Base-by-base conservation (phyloP, 805 yeast species). In the Candida nanaspora region DNA sequence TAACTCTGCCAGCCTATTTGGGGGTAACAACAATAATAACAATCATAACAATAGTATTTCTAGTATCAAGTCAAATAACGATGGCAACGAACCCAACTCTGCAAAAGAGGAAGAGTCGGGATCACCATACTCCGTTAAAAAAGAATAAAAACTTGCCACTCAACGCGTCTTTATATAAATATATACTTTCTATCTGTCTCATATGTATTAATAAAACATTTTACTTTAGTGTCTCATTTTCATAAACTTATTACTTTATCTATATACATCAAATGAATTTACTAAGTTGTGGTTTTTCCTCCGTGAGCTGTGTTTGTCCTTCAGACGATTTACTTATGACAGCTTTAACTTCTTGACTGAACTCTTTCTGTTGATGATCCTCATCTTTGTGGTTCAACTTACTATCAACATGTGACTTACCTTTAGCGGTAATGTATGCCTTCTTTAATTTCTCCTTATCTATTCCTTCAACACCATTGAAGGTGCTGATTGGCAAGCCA, bases 401-500 rank as follows among this genome's bases (percentile, higher is more conserved):
- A 10, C 11, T 28, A 18, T 33, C 28, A n/a, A n/a, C 11, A 14
- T 11, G 4, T 21, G 21, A 14, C 19, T 15, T 28, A n/a, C 32
- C 39, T n/a, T 35, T 34, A 20, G 30, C 37, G 14, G 29, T 30
- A 16, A 28, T 23, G 11, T 38, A 39, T 19, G n/a, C 10, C 13
- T 43, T 40, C 19, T 37, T 43, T 10, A 48, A 37, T 29, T 48
- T 20, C 6, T 31, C 34, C 26, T 38, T 44, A 32, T 51, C 42
- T 8, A 54, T 14, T 1, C 52, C 51, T 38, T 44, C 43, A 15
- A 42, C 27, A 7, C 56, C 57, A 4, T 39, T 33, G 22, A 54
- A 41, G 14, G 39, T 38, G 29, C 49, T 46, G 9, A 44, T 42
- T n/a, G 56, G 53, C 7, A 58, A 43, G 16, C 51, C 56, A 29